phyloP scores from a whole-genome alignment of 345 rosid genomes.

The Heritiera littoralis region DNA sequence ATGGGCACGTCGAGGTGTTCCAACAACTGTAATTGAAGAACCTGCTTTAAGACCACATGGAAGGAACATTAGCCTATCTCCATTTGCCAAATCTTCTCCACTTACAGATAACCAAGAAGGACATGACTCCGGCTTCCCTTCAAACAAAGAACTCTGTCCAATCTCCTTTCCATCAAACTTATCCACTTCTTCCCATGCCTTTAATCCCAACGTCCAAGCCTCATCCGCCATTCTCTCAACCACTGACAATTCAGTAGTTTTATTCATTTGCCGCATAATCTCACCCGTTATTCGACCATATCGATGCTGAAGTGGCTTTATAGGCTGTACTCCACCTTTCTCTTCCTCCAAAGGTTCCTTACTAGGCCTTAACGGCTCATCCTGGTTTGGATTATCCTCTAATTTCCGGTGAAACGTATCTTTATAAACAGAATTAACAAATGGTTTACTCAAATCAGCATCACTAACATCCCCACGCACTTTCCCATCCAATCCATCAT shows the following conservation, averaged over 20 bases:
- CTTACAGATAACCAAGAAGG: slow-evolving; percentile 79
- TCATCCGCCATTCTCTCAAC: slow-evolving; percentile 90
- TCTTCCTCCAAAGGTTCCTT: slow-evolving; percentile 50
- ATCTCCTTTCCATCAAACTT: slow-evolving; percentile 50
- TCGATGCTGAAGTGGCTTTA: slow-evolving; percentile 58
- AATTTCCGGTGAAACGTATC: slow-evolving; percentile 67
- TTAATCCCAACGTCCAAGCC: slow-evolving; percentile 87
- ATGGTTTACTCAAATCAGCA: slow-evolving; percentile 57
- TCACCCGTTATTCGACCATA: slow-evolving; percentile 84
- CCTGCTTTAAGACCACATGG: slow-evolving; percentile 98
- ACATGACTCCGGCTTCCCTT: slow-evolving; percentile 62
- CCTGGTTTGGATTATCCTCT: slow-evolving; percentile 57
- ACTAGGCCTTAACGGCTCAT: slow-evolving; percentile 57
- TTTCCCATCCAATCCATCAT: slow-evolving; percentile 51
- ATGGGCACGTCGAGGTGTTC: slow-evolving; percentile 85
- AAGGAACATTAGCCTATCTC: slow-evolving; percentile 70
- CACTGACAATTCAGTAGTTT: slow-evolving; percentile 55
- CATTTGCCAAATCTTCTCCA: slow-evolving; percentile 68
- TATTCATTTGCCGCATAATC: slow-evolving; percentile 68
- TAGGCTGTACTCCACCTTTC: slow-evolving; percentile 28
- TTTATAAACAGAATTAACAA: slow-evolving; percentile 56
- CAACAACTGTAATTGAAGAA: slow-evolving; percentile 90
- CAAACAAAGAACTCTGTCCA: slow-evolving; percentile 39
- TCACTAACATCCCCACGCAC: slow-evolving; percentile 41
- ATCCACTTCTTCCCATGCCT: slow-evolving; percentile 85